A percentile compares a stretch with the other conserved stretches of the same genome.
phyloP scores from a whole-genome alignment of 352 stramenopile species.

The Pythium coloratum region DNA sequence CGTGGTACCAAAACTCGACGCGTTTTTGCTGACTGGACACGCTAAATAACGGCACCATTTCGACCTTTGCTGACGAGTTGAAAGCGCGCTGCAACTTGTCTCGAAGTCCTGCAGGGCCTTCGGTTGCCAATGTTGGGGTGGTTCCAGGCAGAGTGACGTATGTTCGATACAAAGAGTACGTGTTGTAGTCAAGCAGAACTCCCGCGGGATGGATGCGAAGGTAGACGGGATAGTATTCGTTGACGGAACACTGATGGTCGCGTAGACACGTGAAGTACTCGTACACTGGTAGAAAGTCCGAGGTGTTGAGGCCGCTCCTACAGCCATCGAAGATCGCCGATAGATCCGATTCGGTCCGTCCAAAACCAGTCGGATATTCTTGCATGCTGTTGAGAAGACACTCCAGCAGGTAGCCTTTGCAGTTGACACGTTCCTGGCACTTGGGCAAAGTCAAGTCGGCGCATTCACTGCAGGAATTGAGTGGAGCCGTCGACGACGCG shows the following conservation, averaged over 20 bases:
- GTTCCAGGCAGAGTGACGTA: not conserved
- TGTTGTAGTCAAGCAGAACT: not conserved
- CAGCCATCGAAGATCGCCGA: not conserved
- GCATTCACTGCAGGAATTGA: not conserved
- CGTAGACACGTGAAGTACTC: constrained; percentile 2
- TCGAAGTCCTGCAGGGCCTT: not conserved
- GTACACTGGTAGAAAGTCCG: not conserved
- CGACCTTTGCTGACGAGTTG: not conserved
- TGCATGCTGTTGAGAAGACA: not conserved
- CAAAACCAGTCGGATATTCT: not conserved
- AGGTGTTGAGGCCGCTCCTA: not conserved
- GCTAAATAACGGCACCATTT: not conserved
- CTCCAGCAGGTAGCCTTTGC: not conserved
- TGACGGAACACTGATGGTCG: not conserved
- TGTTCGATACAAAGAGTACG: not conserved
- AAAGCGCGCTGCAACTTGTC: not conserved
- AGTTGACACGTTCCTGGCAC: not conserved
- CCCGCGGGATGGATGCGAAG: not conserved
- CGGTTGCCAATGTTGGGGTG: too few relatives aligned
- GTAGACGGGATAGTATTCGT: not conserved
- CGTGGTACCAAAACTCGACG: not conserved
- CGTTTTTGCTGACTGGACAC: not conserved
- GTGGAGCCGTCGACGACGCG: not conserved
- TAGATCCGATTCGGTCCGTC: not conserved
- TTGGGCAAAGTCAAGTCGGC: not conserved